A percentile compares a stretch with the other conserved stretches of the same genome.
phyloP scores from a whole-genome alignment of 257 asterid genomes.

The Solanum piurae region DNA sequence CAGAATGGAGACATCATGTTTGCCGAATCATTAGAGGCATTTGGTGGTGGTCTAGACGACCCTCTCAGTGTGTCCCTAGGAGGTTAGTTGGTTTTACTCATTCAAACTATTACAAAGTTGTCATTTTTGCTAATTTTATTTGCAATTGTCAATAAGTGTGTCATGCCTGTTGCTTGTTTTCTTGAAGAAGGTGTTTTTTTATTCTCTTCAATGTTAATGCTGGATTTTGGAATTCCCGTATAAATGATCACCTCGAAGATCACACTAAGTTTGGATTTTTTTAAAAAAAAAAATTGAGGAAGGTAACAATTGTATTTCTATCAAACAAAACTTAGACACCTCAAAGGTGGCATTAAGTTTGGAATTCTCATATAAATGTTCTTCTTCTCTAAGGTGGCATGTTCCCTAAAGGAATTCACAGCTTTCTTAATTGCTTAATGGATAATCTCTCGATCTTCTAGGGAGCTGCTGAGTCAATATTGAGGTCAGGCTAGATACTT shows the following conservation, averaged over 20 bases:
- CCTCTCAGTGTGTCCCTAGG: conserved; percentile 87
- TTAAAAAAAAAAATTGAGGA: too few relatives aligned
- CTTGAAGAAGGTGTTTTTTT: neutral
- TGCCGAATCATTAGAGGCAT: conserved; percentile 84
- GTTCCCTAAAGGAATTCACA: neutral
- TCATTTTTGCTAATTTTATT: neutral
- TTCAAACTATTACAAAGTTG: neutral
- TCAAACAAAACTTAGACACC: neutral
- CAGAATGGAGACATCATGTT: conserved; percentile 64
- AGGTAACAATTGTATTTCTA: neutral
- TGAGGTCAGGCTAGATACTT: neutral
- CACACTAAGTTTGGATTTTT: neutral
- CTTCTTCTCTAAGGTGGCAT: neutral
- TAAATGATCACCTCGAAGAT: neutral
- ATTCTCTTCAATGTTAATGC: neutral
- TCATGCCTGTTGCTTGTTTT: neutral
- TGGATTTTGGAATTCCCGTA: neutral
- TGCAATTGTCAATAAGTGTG: neutral
- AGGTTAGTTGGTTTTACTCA: conserved; percentile 28
- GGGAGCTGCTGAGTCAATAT: neutral
- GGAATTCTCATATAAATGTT: neutral
- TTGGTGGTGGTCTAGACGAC: conserved; percentile 92
- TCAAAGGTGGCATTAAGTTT: neutral
- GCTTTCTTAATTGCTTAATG: neutral
- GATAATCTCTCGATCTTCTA: neutral